Conservation (phyloP, 2,329 filamentous ascomycete species). For the Talaromyces sp. region DNA sequence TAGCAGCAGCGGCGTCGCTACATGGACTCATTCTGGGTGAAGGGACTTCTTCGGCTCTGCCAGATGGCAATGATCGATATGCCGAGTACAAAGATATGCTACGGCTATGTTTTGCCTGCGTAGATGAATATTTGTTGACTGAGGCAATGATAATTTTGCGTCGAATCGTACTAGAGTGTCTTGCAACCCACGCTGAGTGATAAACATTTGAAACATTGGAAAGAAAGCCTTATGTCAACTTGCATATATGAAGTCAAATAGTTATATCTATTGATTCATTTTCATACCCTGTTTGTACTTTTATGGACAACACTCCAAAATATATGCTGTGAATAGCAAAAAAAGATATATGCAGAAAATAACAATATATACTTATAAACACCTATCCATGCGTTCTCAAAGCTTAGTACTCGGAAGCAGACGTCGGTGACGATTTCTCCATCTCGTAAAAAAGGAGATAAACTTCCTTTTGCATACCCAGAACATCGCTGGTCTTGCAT, state of each 20-base stretch:
- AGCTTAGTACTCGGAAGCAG: background rate
- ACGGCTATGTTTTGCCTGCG: background rate
- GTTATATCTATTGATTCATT: background rate
- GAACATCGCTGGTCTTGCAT: slow-evolving; percentile 82
- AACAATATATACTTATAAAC: background rate
- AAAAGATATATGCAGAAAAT: background rate
- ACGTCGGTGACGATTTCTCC: slow-evolving; percentile 44
- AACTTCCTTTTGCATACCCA: slow-evolving; percentile 92
- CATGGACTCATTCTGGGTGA: background rate
- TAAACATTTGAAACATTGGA: background rate
- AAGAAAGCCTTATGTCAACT: too few species aligned
- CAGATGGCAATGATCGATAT: background rate
- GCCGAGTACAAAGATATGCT: background rate
- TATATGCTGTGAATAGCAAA: background rate
- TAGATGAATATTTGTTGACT: background rate
- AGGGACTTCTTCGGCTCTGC: background rate
- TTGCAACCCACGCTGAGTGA: background rate
- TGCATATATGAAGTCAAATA: background rate
- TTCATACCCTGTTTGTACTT: background rate
- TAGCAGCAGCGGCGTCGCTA: background rate
- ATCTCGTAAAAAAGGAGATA: slow-evolving; percentile 96
- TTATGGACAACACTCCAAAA: background rate
- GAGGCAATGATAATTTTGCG: background rate
- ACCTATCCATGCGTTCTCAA: background rate
- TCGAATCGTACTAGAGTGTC: background rate